Evolutionary conservation across 441 rosid species (phyloP).

Genomic region (Daphne laureola): DNA sequence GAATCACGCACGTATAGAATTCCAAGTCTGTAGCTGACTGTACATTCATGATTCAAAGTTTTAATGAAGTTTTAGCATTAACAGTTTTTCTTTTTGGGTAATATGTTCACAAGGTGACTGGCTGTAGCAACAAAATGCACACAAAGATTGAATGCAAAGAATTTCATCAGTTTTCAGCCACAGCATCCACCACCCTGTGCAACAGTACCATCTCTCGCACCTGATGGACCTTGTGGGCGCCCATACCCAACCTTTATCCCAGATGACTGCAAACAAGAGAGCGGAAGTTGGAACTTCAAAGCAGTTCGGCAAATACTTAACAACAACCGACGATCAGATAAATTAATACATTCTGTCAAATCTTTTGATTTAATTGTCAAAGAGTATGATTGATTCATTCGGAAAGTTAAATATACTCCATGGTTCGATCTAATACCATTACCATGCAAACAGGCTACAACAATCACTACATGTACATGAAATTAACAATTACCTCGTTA

Average conservation of each 20-base stretch:
- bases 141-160: constrained; percentile 9
- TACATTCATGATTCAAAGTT: too few relatives aligned
- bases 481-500: constrained; percentile 29
- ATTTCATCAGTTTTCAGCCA: constrained; percentile 14
- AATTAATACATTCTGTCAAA: neutral
- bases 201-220: constrained; percentile 53
- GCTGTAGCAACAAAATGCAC: constrained; percentile 18
- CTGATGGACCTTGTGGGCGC: constrained; percentile 53
- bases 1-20: too few relatives aligned
- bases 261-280: constrained; percentile 35
- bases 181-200: constrained; percentile 59
- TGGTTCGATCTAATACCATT: too few relatives aligned
- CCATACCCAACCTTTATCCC: constrained; percentile 73
- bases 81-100: neutral
- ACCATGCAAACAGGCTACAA: neutral
- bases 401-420: too few relatives aligned
- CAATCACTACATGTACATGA: neutral
- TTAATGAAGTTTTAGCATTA: neutral
- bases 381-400: too few relatives aligned
- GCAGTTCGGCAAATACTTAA: neutral
- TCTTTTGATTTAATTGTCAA: too few relatives aligned
- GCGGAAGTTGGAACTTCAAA: neutral
- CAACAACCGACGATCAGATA: neutral
- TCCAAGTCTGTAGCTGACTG: too few relatives aligned
- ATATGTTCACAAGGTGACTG: constrained; percentile 14